These are phyloP conservation scores for Ophiostoma populinum DNA, from an alignment of 2,329 filamentous ascomycete genomes.

Conservation along the genomic window DNA sequence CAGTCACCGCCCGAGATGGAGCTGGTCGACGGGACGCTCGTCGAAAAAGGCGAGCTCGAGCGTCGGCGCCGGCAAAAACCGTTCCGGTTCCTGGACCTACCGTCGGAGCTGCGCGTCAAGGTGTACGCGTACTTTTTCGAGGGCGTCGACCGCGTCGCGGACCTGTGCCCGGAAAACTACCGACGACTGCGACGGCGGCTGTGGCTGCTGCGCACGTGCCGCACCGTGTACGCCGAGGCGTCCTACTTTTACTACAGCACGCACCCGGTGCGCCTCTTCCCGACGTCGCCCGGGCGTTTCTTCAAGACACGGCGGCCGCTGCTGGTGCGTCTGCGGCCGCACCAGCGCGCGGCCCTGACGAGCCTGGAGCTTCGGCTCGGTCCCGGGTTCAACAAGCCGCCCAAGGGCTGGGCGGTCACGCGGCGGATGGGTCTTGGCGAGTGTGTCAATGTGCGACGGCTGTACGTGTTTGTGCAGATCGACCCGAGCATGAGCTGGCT, in stretches of 20 bases:
- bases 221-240: constrained; percentile 44
- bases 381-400: constrained; percentile 55
- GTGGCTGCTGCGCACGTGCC: constrained; percentile 41
- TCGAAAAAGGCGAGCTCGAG: constrained; percentile 6
- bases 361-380: constrained; percentile 54
- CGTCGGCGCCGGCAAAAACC: constrained; percentile 23
- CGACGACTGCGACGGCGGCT: constrained; percentile 42
- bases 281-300: constrained; percentile 43
- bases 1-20: background rate
- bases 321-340: constrained; percentile 44
- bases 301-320: constrained; percentile 61
- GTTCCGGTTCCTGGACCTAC: constrained; percentile 50
- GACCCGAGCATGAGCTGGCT: constrained; percentile 54
- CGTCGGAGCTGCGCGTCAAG: constrained; percentile 50
- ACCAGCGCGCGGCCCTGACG: constrained; percentile 41
- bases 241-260: constrained; percentile 48
- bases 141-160: constrained; percentile 35
- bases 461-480: constrained; percentile 54
- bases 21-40: background rate
- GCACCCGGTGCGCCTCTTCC: constrained; percentile 48
- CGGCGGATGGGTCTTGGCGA: constrained; percentile 44
- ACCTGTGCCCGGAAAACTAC: constrained; percentile 50
- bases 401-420: constrained; percentile 52
- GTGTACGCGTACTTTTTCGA: constrained; percentile 50
- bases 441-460: constrained; percentile 36